phyloP scores from a whole-genome alignment of 805 yeast genomes.

The Metschnikowia similis region DNA sequence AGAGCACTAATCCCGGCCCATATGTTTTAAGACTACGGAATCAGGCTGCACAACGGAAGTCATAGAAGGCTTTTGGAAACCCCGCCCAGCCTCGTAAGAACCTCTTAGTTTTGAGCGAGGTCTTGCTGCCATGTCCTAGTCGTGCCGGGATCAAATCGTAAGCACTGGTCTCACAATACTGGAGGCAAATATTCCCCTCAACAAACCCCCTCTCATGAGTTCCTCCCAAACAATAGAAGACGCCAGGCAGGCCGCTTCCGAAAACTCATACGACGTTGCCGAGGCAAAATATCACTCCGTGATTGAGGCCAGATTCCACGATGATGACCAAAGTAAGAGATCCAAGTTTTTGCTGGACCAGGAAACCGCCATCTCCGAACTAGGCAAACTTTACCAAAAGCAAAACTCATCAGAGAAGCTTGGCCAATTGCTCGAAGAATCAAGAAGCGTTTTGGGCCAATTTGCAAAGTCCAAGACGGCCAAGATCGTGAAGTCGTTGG shows the following conservation, averaged over 20 bases:
- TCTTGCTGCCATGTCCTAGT: background rate
- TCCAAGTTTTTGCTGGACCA: conserved; percentile 34
- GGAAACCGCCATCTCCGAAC: conserved; percentile 68
- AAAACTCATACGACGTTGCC: conserved; percentile 51
- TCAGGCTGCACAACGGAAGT: too few relatives aligned
- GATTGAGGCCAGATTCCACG: conserved; percentile 24
- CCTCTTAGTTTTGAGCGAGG: background rate
- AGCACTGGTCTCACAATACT: background rate
- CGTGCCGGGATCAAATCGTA: conserved; percentile 1
- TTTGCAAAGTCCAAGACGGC: conserved; percentile 95
- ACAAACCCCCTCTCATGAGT: conserved; percentile 16
- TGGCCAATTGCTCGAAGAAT: conserved; percentile 56
- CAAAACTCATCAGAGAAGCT: conserved; percentile 49
- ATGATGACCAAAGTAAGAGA: conserved; percentile 20
- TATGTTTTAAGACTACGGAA: too few relatives aligned
- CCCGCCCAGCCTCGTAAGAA: background rate
- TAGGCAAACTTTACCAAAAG: conserved; percentile 66
- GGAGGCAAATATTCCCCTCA: conserved; percentile 2
- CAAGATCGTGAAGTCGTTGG: conserved; percentile 74
- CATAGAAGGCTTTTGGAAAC: too few relatives aligned
- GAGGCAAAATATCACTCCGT: conserved; percentile 56
- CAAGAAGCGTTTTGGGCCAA: conserved; percentile 66
- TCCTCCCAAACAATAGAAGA: conserved; percentile 37
- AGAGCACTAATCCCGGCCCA: too few relatives aligned
- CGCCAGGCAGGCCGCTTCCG: conserved; percentile 57